Evolutionary conservation across 495 filamentous ascomycete species (phyloP), one percentile per base, ranked within the genome.

Genomic region (Neurospora sp.): DNA sequence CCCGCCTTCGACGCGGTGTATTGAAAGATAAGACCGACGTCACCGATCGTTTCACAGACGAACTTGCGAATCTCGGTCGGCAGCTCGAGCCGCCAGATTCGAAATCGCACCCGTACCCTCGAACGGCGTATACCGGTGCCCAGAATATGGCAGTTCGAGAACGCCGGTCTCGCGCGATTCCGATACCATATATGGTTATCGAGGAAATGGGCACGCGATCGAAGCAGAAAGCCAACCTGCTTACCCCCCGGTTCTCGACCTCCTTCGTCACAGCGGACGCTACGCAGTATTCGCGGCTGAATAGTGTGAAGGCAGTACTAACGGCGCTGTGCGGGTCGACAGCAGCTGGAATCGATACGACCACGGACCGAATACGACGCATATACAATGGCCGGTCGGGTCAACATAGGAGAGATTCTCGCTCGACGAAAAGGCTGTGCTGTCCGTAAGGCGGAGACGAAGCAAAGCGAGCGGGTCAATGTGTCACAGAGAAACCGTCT

Each of bases 121-220:
- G 40, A 42, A 42, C 40, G 40, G 40, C 40, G 2, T 42, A 42
- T 42, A 41, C 39, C 14, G 39, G 0, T 41, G 5, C 6, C 40
- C 40, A 41, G 14, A 41, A 41, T 0, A 41, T 5, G 40, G 6
- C 40, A 41, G 40, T 6, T 42, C 5, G 14, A 42, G 14, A 42
- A 42, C 12, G 14, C 40, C 1, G 5, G 40, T 42, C 0, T 6
- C 40, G 40, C 7, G 2, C 40, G 14, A 42, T 42, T 0, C 0
- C 40, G 40, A 42, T 37, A 0, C 0, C 0, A 35, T 2, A 0
- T 1, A 42, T 42, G 40, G 5, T 6, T 2, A 2, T 0, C 1
- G 2, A 42, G 40, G 40, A 18, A 6, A 18, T 18, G 2, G 40
- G 40, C 40, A 42, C 40, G 40, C 14, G 40, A 2, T 42, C 14